Evolutionary conservation across 2,329 filamentous ascomycete species (phyloP), one percentile per base, ranked within the genome.

Genomic region (Zelopaecilomyces penicillatus): DNA sequence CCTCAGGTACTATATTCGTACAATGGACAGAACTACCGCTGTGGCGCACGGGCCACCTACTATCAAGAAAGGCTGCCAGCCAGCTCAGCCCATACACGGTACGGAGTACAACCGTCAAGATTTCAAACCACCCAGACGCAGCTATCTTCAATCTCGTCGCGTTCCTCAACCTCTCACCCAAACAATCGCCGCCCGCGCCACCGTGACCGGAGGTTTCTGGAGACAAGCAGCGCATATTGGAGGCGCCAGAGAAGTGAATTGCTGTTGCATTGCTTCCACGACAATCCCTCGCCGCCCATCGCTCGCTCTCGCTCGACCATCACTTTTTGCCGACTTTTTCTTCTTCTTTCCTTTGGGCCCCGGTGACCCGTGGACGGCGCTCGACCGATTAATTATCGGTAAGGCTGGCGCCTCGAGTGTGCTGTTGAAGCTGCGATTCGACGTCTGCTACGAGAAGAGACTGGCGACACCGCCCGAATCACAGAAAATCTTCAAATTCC

Each of bases 131-230:
- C 46, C 46, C 19, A 19, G 19, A 19, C 19, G 19, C 19, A 45
- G 32, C 10, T 42, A 47, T 44, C 43, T 34, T 36, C 43, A 46
- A 44, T 44, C 46, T 48, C 43, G 46, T 46, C 46, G 43, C 46
- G 43, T 37, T 42, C 33, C 46, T 35, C 39, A 30, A 19, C 39
- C 30, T 11, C 31, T 38, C 19, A 27, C 19, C 9, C 12, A 37
- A 36, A 28, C 39, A 31, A n/a, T n/a, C n/a, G n/a, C n/a, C n/a
- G n/a, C 19, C 29, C 36, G 10, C 41, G 6, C 30, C 5, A 29
- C 38, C 32, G 6, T 12, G 32, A 28, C 44, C 31, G 31, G 8
- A 42, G 29, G 5, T 29, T 30, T 36, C 37, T 26, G 36, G 36
- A 38, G 44, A 38, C 30, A 41, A 48, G 46, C 46, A 48, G 39